Evolutionary conservation across 2,329 filamentous ascomycete species (phyloP), one percentile per base, ranked within the genome.

Genomic region (Epichloe festucae): DNA sequence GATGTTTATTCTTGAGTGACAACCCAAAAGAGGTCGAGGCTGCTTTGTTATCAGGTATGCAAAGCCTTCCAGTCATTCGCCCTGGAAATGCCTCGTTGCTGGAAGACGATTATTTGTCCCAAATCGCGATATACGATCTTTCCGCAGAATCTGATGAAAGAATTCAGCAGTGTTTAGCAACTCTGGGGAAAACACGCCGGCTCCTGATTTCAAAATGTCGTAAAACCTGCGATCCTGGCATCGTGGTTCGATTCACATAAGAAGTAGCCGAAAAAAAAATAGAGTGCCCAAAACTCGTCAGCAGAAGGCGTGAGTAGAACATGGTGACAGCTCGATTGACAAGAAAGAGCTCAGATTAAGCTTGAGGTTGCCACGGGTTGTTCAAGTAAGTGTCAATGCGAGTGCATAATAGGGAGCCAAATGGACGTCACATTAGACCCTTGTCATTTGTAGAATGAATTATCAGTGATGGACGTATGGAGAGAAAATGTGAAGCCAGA

Each of bases 1-100:
- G 77, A 52, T 86, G 86, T 72, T 71, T 89, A n/a, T 93, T 93
- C 65, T 70, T 91, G 54, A 91, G 85, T 61, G 87, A 93, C 68
- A 89, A 89, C 62, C 74, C 87, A 45, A 79, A 77, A 62, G 82
- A 86, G 67, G 81, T 85, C 38, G 72, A 76, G 49, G 81, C 82
- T 46, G 82, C 82, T 42, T 72, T 73, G 55, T 68, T 67, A 52
- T 78, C 80, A 11, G 82, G 81, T n/a, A 80, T 86, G 77, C 72
- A 74, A 59, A 77, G 78, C 60, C 67, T 78, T 50, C 73, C 84
- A 3, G 78, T 85, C 52, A 69, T 76, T 52, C 76, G 87, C 52
- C 82, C 84, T 15, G 87, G 86, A 12, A 93, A 93, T 67, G 76
- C 79, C 39, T 74, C 74, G 34, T 67, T 90, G 55, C 70, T 75